Evolutionary conservation across 192 early-diverging fungal genomes (phyloP), one percentile per base, ranked within the genome.

Genomic region (Coemansia guatemalensis): DNA sequence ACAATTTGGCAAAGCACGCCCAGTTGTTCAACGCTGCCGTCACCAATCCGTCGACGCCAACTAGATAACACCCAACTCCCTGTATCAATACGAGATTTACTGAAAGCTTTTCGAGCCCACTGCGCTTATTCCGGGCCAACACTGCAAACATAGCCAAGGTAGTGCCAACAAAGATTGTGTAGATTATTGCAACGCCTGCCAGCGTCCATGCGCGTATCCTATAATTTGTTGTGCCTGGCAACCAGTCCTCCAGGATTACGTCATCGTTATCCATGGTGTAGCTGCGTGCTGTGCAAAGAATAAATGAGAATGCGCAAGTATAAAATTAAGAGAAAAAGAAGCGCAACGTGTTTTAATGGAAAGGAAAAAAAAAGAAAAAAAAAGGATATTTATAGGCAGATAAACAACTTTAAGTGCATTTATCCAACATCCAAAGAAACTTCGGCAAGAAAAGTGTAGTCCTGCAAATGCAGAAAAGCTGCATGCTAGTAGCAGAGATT

Each of bases 1-100:
- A 78, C 35, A 78, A 54, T 14, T 64, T 68, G 23, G 55, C 58
- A 26, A 78, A 72, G 30, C 75, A 78, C 17, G 70, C 62, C 66
- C 65, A 72, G 55, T 72, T 56, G 30, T 71, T 71, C 7, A 68
- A 30, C 17, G 69, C 75, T 14, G 69, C 58, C 1, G 61, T 68
- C 1, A 63, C 58, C n/a, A 68, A 52, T 2, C 62, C 66, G 24
- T 68, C 58, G 0, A 60, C 56, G 54, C 66, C 69, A 2, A 54
- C 59, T 14, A 72, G 9, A 47, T 68, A 78, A 54, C 62, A 67
- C 18, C 69, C 75, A 2, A 69, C 14, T 2, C 69, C 60, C 41
- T 72, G 69, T 32, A 78, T 35, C 2, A 59, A 8, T 2, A 73
- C 58, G 0, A 78, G 69, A 30, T 50, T 58, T 17, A 59, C 70